Conservation (phyloP, 2,329 filamentous ascomycete species). For the Parastagonospora nodorum region DNA sequence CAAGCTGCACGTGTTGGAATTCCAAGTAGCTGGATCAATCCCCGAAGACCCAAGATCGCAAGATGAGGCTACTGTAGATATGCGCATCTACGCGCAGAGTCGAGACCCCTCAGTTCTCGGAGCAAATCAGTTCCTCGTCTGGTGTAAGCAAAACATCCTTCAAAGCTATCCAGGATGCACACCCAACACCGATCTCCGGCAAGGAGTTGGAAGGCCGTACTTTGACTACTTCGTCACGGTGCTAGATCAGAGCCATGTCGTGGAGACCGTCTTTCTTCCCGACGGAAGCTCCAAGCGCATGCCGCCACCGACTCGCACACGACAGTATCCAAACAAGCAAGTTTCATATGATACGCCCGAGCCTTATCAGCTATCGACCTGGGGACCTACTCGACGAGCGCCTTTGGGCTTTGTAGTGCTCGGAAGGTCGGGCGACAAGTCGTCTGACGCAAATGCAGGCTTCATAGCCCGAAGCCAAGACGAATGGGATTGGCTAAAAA, state of each 20-base stretch:
- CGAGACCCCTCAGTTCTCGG: slow-evolving; percentile 44
- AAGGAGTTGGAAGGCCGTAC: slow-evolving; percentile 34
- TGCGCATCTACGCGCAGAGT: slow-evolving; percentile 56
- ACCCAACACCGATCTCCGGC: slow-evolving; percentile 30
- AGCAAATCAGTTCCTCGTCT: slow-evolving; percentile 47
- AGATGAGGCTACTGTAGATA: slow-evolving; percentile 56
- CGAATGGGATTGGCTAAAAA: slow-evolving; percentile 40
- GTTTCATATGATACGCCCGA: slow-evolving; percentile 39
- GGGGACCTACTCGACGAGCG: slow-evolving; percentile 43
- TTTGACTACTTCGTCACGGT: slow-evolving; percentile 51
- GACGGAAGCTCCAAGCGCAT: slow-evolving; percentile 15
- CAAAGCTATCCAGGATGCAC: slow-evolving; percentile 49
- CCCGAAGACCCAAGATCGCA: slow-evolving; percentile 51
- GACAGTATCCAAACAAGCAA: slow-evolving; percentile 30
- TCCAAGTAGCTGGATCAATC: slow-evolving; percentile 48
- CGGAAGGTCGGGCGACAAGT: slow-evolving; percentile 42
- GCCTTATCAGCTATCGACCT: slow-evolving; percentile 31
- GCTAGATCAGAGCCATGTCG: slow-evolving; percentile 33
- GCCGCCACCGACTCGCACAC: slow-evolving; percentile 22
- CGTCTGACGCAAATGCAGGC: slow-evolving; percentile 38
- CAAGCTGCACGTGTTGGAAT: slow-evolving; percentile 46
- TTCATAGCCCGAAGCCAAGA: slow-evolving; percentile 39
- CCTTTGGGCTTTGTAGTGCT: slow-evolving; percentile 47
- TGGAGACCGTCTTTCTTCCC: slow-evolving; percentile 38
- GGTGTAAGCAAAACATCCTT: slow-evolving; percentile 49